Percentiles rank a stretch among this genome's conserved stretches.
phyloP scores from a whole-genome alignment of 164 flowering plant genomes.

The Magnolia changhungtana region DNA sequence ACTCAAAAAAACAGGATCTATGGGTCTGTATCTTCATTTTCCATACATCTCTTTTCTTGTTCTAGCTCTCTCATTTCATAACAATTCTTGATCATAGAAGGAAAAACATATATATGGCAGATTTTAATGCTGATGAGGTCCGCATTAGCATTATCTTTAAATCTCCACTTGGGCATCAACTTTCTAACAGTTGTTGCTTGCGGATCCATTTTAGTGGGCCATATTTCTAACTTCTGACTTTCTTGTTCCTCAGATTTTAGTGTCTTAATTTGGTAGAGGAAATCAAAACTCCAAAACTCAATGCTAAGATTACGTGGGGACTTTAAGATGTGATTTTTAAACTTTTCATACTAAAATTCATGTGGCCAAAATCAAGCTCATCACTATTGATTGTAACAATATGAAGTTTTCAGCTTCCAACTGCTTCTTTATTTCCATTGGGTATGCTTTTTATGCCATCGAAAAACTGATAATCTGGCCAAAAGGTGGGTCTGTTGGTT shows the following conservation, averaged over 20 bases:
- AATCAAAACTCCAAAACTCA: conserved; percentile 52
- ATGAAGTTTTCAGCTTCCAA: not conserved
- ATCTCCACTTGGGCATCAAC: not conserved
- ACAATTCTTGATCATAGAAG: not conserved
- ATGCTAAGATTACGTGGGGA: conserved; percentile 69
- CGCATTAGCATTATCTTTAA: not conserved
- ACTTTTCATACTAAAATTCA: not conserved
- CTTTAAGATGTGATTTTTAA: conserved; percentile 53
- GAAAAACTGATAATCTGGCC: not conserved
- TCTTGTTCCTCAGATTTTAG: conserved; percentile 43
- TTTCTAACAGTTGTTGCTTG: no score
- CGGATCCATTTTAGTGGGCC: no score
- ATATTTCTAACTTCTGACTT: not conserved
- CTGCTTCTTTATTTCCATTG: not conserved
- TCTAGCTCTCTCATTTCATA: no score
- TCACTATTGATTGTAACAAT: not conserved
- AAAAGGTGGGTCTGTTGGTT: not conserved
- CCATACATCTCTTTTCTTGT: no score
- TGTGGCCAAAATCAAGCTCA: not conserved
- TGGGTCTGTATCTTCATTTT: not conserved
- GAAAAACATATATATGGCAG: not conserved
- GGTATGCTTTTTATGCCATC: not conserved
- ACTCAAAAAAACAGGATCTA: not conserved
- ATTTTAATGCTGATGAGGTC: not conserved
- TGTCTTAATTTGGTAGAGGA: conserved; percentile 70